Base-by-base conservation (phyloP, 768 basidiomycete genomes). In the Tylopilus cervinicoccineus region DNA sequence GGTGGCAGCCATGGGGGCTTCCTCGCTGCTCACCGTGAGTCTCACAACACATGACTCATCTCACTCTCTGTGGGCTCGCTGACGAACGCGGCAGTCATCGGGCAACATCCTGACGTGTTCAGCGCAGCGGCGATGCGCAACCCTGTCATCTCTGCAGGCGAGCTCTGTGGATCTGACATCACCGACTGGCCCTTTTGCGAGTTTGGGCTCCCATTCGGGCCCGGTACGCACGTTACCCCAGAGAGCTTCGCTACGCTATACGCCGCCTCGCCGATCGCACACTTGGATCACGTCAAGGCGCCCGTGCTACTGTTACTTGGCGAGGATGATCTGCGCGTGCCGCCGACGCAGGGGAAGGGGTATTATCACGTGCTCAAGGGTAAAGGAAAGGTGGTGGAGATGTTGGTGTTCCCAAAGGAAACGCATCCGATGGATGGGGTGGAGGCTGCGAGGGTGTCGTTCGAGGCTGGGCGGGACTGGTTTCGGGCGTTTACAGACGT, bases 1-100 rank as follows among this genome's bases (percentile, higher is more conserved):
- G 86, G 86, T 5, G 86, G 86, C 33, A 83, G 80, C 38, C 87
- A 89, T 50, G 85, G 85, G 0, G 86, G 86, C 2, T 87, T 83
- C 60, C 68, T 86, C 13, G 53, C 75, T 1, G 76, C 73, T 0
- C 83, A 84, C 56, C 65, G 81, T 84, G 56, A 53, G 81, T 70
- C 19, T 20, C 45, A 16, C 9, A 9, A 14, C 14, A 5, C 27
- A 10, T 4, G 9, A 16, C 31, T 40, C 14, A n/a, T 26, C 24
- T 20, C 38, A 1, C 23, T 10, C 20, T 5, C 20, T 12, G 12
- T 20, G 24, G 12, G 4, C 19, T 32, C 33, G 9, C 19, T 1
- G 6, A 28, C 9, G 13, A 16, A 24, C 26, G 16, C 6, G 29
- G 1, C 33, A 86, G 84, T 88, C 11, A 78, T 85, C 16, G 81